phyloP scores from a whole-genome alignment of 116 monocot species.

The Posidonia oceanica region DNA sequence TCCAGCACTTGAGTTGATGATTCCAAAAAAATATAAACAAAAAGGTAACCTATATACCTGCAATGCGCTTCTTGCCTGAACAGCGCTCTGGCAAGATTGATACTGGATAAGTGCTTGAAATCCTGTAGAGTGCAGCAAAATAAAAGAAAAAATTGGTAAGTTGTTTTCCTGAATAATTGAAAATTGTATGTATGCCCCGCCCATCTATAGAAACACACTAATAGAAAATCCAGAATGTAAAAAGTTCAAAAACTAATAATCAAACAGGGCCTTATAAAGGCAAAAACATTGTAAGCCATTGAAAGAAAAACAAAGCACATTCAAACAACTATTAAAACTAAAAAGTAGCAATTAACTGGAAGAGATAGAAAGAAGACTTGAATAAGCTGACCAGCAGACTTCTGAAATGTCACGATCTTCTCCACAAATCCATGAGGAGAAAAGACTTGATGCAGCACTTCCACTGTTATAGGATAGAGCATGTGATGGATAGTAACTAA shows the following conservation, averaged over 20 bases:
- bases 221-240: not conserved
- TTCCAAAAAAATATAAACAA: not conserved
- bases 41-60: conserved; percentile 40
- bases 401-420: too few species aligned
- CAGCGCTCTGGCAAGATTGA: conserved; percentile 55
- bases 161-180: too few species aligned
- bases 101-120: conserved; percentile 96
- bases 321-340: not conserved
- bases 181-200: not conserved
- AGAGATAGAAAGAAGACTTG: conserved; percentile 22
- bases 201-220: too few species aligned
- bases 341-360: not conserved
- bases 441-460: too few species aligned
- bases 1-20: not conserved
- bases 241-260: not conserved
- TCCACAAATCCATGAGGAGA: too few species aligned
- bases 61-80: conserved; percentile 71
- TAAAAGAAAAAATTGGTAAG: too few species aligned
- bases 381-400: conserved; percentile 87
- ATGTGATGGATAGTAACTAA: too few species aligned
- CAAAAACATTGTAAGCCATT: too few species aligned
- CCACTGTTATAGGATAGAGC: too few species aligned
- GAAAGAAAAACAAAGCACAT: too few species aligned
- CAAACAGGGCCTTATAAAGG: too few species aligned
- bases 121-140: too few species aligned